Conservation (phyloP, 2,329 filamentous ascomycete genomes). For the Cadophora sp. region DNA sequence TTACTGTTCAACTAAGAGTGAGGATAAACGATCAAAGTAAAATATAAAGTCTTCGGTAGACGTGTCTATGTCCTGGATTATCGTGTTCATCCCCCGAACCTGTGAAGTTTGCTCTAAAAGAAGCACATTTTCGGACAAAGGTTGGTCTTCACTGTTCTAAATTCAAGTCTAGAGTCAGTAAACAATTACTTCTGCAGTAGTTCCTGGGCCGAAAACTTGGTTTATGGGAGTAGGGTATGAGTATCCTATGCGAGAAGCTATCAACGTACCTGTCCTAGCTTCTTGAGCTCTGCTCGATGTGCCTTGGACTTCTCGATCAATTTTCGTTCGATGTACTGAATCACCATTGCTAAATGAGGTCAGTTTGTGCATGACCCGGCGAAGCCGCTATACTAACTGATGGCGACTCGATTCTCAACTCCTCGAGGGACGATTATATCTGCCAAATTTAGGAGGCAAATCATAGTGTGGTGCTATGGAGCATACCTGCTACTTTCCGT, state of each 20-base stretch:
- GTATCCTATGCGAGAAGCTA: neutral
- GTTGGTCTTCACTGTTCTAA: slow-evolving; percentile 69
- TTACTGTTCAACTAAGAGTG: slow-evolving; percentile 82
- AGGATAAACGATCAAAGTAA: slow-evolving; percentile 90
- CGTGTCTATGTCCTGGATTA: slow-evolving; percentile 82
- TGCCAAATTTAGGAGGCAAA: slow-evolving; percentile 37
- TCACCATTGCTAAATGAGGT: slow-evolving; percentile 75
- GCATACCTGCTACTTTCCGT: slow-evolving; percentile 77
- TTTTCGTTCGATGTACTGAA: slow-evolving; percentile 89
- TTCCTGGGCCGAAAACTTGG: neutral
- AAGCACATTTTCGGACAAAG: slow-evolving; percentile 77
- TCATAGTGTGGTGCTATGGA: neutral
- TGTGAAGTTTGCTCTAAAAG: slow-evolving; percentile 80
- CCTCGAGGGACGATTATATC: slow-evolving; percentile 96
- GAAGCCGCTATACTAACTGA: slow-evolving; percentile 58
- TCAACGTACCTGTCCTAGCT: slow-evolving; percentile 62
- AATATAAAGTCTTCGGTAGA: slow-evolving; percentile 92
- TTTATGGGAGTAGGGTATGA: neutral
- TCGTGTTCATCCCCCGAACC: slow-evolving; percentile 86
- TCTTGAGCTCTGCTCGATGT: slow-evolving; percentile 80
- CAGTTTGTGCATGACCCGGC: slow-evolving; percentile 7
- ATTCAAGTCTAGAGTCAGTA: neutral
- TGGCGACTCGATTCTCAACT: slow-evolving; percentile 92
- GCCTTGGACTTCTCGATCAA: slow-evolving; percentile 83
- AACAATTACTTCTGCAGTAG: neutral